A percentile compares a stretch with the other conserved stretches of the same genome.
Conservation (phyloP, 2,329 filamentous ascomycete species). For the Truncatella angustata region DNA sequence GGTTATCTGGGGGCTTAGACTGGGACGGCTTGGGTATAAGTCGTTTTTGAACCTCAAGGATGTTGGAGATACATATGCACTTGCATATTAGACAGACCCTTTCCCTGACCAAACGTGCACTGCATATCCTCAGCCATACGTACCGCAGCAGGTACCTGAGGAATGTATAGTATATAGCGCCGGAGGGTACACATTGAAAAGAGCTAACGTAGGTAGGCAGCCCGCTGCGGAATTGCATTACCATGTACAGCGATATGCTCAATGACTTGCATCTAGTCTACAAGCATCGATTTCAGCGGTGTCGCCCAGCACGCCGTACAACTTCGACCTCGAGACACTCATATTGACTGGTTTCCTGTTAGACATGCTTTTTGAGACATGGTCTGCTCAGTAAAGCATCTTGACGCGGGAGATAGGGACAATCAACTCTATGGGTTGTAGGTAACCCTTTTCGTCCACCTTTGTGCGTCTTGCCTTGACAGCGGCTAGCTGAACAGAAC, state of each 20-base stretch:
- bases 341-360: too few relatives aligned
- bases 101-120: neutral
- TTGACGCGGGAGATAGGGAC: neutral
- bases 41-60: conserved; percentile 1
- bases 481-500: conserved; percentile 6
- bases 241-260: neutral
- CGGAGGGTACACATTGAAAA: neutral
- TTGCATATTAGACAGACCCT: neutral
- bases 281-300: too few relatives aligned
- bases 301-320: too few relatives aligned
- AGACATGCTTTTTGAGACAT: neutral
- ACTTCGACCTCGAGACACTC: too few relatives aligned
- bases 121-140: neutral
- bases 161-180: neutral
- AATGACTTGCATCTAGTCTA: neutral
- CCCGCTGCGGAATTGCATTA: too few relatives aligned
- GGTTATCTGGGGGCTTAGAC: conserved; percentile 6
- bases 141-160: neutral
- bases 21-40: conserved; percentile 9
- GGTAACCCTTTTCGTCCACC: neutral
- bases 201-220: neutral
- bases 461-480: conserved; percentile 4
- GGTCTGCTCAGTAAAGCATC: too few relatives aligned
- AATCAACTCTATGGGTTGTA: neutral
- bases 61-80: conserved; percentile 2